phyloP scores from a whole-genome alignment of 129 eudicot genomes.

The Chrysanthemum makinoi region DNA sequence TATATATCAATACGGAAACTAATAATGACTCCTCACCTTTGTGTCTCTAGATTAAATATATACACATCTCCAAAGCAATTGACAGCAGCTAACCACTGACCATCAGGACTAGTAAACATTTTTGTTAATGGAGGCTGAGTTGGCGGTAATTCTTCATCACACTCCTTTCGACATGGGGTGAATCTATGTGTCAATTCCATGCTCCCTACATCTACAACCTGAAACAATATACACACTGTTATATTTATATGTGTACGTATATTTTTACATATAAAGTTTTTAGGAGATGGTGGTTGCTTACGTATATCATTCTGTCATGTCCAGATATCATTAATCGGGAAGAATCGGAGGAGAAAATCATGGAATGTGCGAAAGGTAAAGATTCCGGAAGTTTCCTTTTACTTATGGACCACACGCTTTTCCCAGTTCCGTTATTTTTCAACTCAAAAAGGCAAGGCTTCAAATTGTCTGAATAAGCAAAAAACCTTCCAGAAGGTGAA shows the following conservation, averaged over 20 bases:
- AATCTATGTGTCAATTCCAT: slow-evolving; percentile 50
- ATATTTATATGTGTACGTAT: neutral
- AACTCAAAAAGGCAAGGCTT: slow-evolving; percentile 65
- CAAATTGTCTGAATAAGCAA: slow-evolving; percentile 69
- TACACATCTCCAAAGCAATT: slow-evolving; percentile 93
- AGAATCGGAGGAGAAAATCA: slow-evolving; percentile 75
- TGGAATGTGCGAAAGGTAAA: slow-evolving; percentile 79
- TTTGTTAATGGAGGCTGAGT: slow-evolving; percentile 83
- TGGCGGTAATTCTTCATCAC: slow-evolving; percentile 55
- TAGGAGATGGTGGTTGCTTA: slow-evolving; percentile 29
- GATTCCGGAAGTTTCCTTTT: slow-evolving; percentile 61
- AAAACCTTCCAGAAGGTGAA: slow-evolving; percentile 56
- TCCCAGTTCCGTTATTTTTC: slow-evolving; percentile 37
- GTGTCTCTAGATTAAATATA: slow-evolving; percentile 73
- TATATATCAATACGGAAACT: too few relatives aligned
- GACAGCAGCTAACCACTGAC: slow-evolving; percentile 88
- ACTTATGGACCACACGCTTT: slow-evolving; percentile 53
- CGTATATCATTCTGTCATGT: slow-evolving; percentile 82
- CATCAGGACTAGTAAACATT: slow-evolving; percentile 82
- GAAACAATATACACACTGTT: slow-evolving; percentile 1
- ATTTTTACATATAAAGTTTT: neutral
- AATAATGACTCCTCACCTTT: slow-evolving; percentile 23
- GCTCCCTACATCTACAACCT: slow-evolving; percentile 73
- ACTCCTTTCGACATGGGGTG: slow-evolving; percentile 64
- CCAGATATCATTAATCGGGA: slow-evolving; percentile 79